Percentiles rank a stretch among this genome's conserved stretches.
phyloP scores from a whole-genome alignment of 208 protist species.

The Crithidia fasciculata region DNA sequence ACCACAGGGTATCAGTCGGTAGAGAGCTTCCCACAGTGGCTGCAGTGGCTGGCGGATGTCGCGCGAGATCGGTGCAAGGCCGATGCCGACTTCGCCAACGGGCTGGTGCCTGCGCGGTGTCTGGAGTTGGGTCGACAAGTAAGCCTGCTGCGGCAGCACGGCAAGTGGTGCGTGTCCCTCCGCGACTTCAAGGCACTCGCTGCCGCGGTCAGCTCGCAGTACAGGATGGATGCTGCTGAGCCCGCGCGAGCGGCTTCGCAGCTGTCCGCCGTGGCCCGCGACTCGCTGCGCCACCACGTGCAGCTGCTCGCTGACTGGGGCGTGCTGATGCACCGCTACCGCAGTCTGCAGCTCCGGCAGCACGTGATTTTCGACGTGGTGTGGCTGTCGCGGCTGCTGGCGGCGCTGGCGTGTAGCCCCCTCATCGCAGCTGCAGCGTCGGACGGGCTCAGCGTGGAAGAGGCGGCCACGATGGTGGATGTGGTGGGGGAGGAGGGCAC shows the following conservation, averaged over 20 bases:
- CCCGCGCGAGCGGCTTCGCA: neutral
- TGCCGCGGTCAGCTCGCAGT: conserved; percentile 44
- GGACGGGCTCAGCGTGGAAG: neutral
- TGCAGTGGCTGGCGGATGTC: conserved; percentile 74
- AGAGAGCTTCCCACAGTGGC: conserved; percentile 61
- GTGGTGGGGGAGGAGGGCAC: neutral
- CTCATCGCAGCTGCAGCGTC: conserved; percentile 17
- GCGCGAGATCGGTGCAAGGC: conserved; percentile 54
- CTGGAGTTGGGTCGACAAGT: conserved; percentile 44
- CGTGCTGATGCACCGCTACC: conserved; percentile 64
- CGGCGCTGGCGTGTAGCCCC: conserved; percentile 35
- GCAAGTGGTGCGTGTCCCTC: conserved; percentile 60
- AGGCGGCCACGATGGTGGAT: conserved; percentile 3
- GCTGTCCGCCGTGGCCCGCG: conserved; percentile 8
- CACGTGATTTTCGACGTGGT: conserved; percentile 69
- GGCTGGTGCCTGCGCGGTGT: conserved; percentile 57
- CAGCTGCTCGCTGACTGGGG: conserved; percentile 75
- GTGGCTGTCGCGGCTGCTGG: conserved; percentile 56
- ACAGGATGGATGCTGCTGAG: conserved; percentile 20
- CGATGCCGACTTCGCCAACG: conserved; percentile 77
- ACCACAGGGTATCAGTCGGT: conserved; percentile 46
- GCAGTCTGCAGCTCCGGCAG: conserved; percentile 51
- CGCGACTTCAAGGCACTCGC: conserved; percentile 69
- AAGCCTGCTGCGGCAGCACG: conserved; percentile 35
- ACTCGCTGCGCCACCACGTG: conserved; percentile 68